Evolutionary conservation across 129 eudicot species (phyloP).

Genomic region (Smallanthus sonchifolius): DNA sequence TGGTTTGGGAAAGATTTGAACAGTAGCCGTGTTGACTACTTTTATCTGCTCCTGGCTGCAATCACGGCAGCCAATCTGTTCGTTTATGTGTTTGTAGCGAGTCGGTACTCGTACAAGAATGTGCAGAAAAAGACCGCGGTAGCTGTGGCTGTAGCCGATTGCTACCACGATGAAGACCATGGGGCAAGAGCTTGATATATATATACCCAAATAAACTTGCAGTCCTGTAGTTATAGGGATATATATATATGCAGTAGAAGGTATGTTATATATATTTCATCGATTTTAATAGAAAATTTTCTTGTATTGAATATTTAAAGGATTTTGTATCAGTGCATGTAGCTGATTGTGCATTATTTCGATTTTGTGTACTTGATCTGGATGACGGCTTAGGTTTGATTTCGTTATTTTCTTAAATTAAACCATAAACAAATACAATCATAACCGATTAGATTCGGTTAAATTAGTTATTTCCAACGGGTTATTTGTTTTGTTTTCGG

Average conservation of each 20-base stretch:
- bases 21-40: conserved; percentile 64
- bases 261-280: not conserved
- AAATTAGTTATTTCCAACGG: no score
- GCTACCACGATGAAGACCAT: conserved; percentile 32
- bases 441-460: not conserved
- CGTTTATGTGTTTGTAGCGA: conserved; percentile 52
- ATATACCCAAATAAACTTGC: conserved; percentile 21
- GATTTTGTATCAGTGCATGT: not conserved
- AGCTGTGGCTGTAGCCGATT: conserved; percentile 45
- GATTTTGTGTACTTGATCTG: not conserved
- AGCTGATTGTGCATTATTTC: not conserved
- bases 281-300: conserved; percentile 1
- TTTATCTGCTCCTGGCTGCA: conserved; percentile 58
- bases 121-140: conserved; percentile 39
- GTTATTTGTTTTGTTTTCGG: no score
- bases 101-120: conserved; percentile 67
- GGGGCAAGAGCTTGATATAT: conserved; percentile 32
- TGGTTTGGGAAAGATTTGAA: conserved; percentile 88
- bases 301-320: not conserved
- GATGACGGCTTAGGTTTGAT: no score
- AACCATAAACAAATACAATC: not conserved
- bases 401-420: no score
- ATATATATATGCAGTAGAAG: not conserved
- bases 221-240: conserved; percentile 13
- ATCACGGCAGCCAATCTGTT: conserved; percentile 44